Percentiles rank a stretch among this genome's conserved stretches.
Evolutionary conservation across 306 rosid genomes (phyloP).

Genomic region (Biancaea sappan): DNA sequence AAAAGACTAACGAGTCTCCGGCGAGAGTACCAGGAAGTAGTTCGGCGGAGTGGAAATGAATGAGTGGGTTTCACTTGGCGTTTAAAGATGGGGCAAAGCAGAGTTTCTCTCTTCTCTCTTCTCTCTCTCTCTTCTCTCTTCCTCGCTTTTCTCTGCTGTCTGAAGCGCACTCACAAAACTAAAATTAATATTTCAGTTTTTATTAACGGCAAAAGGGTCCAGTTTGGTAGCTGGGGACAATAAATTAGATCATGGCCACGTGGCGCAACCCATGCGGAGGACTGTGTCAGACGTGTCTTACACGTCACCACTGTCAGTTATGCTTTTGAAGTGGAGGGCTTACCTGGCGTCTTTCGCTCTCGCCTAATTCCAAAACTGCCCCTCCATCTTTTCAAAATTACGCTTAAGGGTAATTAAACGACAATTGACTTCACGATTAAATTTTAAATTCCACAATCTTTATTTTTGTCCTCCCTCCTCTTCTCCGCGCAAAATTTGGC

Average conservation of each 20-base stretch:
- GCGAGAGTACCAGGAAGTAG: slow-evolving; percentile 10
- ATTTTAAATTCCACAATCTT: too few species aligned
- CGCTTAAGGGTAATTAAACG: background rate
- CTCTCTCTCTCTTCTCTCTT: background rate
- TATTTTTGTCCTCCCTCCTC: background rate
- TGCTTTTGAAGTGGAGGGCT: slow-evolving; percentile 51
- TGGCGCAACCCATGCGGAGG: slow-evolving; percentile 33
- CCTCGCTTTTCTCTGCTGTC: background rate
- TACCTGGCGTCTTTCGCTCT: slow-evolving; percentile 33
- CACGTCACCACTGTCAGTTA: slow-evolving; percentile 30
- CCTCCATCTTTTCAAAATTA: background rate
- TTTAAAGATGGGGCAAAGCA: slow-evolving; percentile 2
- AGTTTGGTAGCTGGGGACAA: slow-evolving; percentile 44
- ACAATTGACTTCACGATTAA: background rate
- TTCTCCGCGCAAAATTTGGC: slow-evolving; percentile 18
- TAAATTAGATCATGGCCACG: slow-evolving; percentile 49
- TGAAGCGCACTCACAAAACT: background rate
- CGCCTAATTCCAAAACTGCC: background rate
- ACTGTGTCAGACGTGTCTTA: slow-evolving; percentile 38
- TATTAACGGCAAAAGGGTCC: slow-evolving; percentile 63
- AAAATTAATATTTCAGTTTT: slow-evolving; percentile 29
- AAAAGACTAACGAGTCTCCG: background rate
- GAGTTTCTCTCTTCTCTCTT: slow-evolving; percentile 5
- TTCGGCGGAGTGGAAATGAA: slow-evolving; percentile 9
- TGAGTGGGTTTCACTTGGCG: slow-evolving; percentile 18